These are phyloP conservation scores for Sugiyamaella boreocaroliniensis DNA, from an alignment of 805 yeast genomes.

Conservation along the genomic window DNA sequence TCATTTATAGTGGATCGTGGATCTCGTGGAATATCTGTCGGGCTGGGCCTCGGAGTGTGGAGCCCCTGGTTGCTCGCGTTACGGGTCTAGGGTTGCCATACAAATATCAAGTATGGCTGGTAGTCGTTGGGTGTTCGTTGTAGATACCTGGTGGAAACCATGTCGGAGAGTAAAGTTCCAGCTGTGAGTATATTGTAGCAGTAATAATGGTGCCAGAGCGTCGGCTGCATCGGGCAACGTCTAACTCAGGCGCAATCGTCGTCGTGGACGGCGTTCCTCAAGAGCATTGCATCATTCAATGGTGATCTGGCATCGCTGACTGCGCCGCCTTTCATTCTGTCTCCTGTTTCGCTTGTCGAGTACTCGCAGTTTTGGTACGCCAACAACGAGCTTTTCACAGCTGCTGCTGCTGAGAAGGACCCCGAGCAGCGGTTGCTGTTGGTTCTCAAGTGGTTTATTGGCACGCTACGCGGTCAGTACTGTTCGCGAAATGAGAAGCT, in stretches of 20 bases:
- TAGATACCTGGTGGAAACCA: not conserved
- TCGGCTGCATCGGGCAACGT: not conserved
- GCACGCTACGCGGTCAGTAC: conserved; percentile 88
- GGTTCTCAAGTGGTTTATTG: conserved; percentile 85
- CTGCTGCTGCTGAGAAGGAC: conserved; percentile 45
- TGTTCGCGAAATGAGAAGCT: conserved; percentile 83
- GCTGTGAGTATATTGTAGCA: conserved; percentile 11
- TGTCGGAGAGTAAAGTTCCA: conserved; percentile 18
- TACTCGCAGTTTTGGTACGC: conserved; percentile 96
- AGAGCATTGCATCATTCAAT: conserved; percentile 84
- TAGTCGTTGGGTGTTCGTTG: not conserved
- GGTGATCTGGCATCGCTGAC: conserved; percentile 91
- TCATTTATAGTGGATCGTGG: too few relatives aligned
- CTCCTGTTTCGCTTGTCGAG: conserved; percentile 83
- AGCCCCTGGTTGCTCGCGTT: not conserved
- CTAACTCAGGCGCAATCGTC: conserved; percentile 16
- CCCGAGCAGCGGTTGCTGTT: conserved; percentile 63
- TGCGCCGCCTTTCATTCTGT: conserved; percentile 94
- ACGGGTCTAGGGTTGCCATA: not conserved
- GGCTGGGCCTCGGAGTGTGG: not conserved
- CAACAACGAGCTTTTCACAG: conserved; percentile 75
- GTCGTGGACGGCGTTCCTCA: conserved; percentile 87
- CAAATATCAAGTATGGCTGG: not conserved
- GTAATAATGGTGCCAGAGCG: not conserved
- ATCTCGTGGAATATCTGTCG: too few relatives aligned